These are phyloP conservation scores for Jimgerdemannia lactiflua DNA, from an alignment of 192 early-diverging fungal species.

Conservation along the genomic window DNA sequence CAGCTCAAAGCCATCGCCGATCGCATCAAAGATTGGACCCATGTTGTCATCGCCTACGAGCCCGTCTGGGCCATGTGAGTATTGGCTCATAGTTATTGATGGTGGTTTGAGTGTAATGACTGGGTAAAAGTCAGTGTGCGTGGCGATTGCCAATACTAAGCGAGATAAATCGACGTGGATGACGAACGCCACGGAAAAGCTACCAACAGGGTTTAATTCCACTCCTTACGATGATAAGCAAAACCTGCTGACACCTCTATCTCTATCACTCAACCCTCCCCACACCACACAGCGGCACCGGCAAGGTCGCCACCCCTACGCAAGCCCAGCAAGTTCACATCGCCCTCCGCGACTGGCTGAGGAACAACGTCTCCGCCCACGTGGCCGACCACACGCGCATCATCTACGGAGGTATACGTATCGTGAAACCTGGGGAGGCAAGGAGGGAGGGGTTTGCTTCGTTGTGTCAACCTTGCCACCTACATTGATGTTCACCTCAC, in stretches of 20 bases:
- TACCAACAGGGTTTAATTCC: no score
- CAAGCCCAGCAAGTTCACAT: conserved; percentile 98
- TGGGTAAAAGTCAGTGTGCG: no score
- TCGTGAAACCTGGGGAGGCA: conserved; percentile 71
- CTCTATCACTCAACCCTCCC: not conserved
- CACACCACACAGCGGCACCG: conserved; percentile 66
- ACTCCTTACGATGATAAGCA: no score
- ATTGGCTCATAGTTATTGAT: not conserved
- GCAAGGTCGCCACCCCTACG: conserved; percentile 92
- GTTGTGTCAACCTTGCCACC: no score
- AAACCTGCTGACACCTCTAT: no score
- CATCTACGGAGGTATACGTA: conserved; percentile 91
- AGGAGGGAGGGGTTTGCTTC: conserved; percentile 31
- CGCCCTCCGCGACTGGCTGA: conserved; percentile 85
- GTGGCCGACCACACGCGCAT: conserved; percentile 92
- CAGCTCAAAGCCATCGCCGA: conserved; percentile 87
- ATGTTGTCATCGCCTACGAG: conserved; percentile 98
- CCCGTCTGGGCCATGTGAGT: conserved; percentile 96
- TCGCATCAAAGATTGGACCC: conserved; percentile 81
- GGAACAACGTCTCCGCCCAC: conserved; percentile 74
- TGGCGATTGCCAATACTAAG: no score
- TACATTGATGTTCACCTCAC: not conserved
- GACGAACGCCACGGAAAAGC: no score
- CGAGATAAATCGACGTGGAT: no score
- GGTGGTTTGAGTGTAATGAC: not conserved